Base-by-base conservation (phyloP, 2,329 filamentous ascomycete species). In the Penicillium sp. region DNA sequence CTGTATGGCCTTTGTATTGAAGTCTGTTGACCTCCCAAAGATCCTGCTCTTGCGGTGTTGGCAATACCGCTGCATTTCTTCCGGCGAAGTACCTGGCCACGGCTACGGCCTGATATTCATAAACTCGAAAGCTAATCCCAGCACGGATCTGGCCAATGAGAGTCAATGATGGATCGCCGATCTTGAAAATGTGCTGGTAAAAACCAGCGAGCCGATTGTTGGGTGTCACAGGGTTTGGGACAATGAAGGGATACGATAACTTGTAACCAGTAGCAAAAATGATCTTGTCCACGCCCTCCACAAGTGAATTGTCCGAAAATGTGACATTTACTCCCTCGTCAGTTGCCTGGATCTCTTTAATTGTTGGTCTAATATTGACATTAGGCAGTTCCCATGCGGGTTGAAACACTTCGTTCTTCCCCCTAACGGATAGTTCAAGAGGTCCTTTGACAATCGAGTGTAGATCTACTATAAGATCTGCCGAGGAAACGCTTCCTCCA, bases 251-350 rank as follows among this genome's bases (percentile, higher is more conserved):
- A 51, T 67, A 68, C 2, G 61, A 64, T 19, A 65, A 54, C 13
- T 59, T 54, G 53, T 67, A 71, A 0, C 68, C 68, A 1, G 69
- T 71, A 0, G 64, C 69, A 51, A 71, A 70, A n/a, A 71, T 52
- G 36, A 71, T 43, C n/a, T 60, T 61, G 45, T 70, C 68, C 14
- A 69, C 46, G 2, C 55, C 29, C 3, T 55, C 42, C 4, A 62
- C 38, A 1, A 48, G 29, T 1, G 53, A 55, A 14, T 63, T 57
- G 30, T 70, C 63, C 9, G 57, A 49, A 41, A 70, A 71, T 9
- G 47, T 42, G n/a, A 61, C 53, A n/a, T 36, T 51, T 5, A 61
- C 30, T 0, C 47, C 54, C 0, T 23, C 36, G 1, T 34, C 32
- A 1, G 47, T 43, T 3, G 55, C 23, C 11, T 53, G 42, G 18